Evolutionary conservation across 305 asterid genomes (phyloP), one percentile per base, ranked within the genome.

Genomic region (Andrographis paniculata): DNA sequence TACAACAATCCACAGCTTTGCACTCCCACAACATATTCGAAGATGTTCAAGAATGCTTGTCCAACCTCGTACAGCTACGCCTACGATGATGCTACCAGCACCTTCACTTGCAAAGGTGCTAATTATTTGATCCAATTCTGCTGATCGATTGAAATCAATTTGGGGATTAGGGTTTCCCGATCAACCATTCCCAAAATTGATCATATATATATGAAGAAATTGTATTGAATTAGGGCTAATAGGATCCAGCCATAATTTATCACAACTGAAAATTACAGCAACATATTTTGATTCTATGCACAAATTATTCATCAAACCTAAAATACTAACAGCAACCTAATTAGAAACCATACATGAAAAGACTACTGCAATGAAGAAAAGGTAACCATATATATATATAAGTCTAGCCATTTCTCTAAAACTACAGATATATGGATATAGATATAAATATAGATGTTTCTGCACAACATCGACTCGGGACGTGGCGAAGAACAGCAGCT

Each of bases 21-120:
- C 64, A 65, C 65, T 36, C 80, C 87, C 9, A 60, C 65, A 2
- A 49, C 16, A 7, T 80, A 77, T 54, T 80, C 92, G 12, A 45
- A 42, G 60, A 27, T 60, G n/a, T 78, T 80, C 66, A 84, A 84
- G 66, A 58, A 22, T 9, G 63, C 73, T 37, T 80, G 94, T 55
- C 91, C 76, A 4, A 55, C 64, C 0, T 67, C 85, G 4, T 84
- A 75, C 43, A 77, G 83, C 61, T 77, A 73, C 49, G 66, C 94
- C 9, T 77, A 71, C 35, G 88, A 80, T 67, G 94, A 80, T 58
- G 57, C 52, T 15, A 70, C 75, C 1, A 77, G 87, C 52, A 67
- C 52, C 50, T 79, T 68, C 37, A 79, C 89, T 18, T 82, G 94
- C 68, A 53, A 42, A 0, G 75, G 73, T 45, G 67, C 78, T 30